Evolutionary conservation across 331 rosid genomes (phyloP), one percentile per base, ranked within the genome.

Genomic region (Acacia pycnantha): DNA sequence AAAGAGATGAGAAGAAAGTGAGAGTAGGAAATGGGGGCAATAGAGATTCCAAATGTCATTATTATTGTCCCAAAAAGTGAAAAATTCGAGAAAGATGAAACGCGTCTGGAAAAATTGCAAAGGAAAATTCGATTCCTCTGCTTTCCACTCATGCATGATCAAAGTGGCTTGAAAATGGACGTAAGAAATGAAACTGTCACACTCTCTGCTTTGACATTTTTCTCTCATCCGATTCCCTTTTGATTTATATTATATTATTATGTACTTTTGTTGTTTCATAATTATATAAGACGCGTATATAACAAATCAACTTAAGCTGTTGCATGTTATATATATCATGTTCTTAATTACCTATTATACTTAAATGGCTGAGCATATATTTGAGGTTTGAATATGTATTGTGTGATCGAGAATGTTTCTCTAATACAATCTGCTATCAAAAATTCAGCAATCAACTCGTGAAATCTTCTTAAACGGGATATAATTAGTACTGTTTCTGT

Each of bases 91-190:
- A 41, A 9, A 37, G 48, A 40, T 35, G 22, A 8, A 68, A 68
- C 48, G 73, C 73, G 27, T 68, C 0, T 68, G 48, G 27, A 68
- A 19, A 68, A 2, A 2, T 65, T 65, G 33, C n/a, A 64, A 64
- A 31, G 66, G 43, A 7, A 21, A n/a, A 70, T 70, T 70, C 53
- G 74, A 70, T 70, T 70, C 74, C 74, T 62, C 11, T 27, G 40
- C 68, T 62, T 62, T 69, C 74, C 74, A n/a, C 53, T 41, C 29
- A 40, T 41, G 66, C 29, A 40, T 41, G 66, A 59, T 59, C 33
- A 41, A 56, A 41, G 6, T 69, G 29, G 8, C 73, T 40, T 69
- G 29, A 68, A 68, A 68, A 68, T 68, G 8, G 22, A 18, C 46
- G 22, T 33, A 35, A 66, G 26, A 16, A 37, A 15, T 65, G 24